These are phyloP conservation scores for Fusarium anthophilum DNA, from an alignment of 2,329 filamentous ascomycete genomes.

Conservation along the genomic window DNA sequence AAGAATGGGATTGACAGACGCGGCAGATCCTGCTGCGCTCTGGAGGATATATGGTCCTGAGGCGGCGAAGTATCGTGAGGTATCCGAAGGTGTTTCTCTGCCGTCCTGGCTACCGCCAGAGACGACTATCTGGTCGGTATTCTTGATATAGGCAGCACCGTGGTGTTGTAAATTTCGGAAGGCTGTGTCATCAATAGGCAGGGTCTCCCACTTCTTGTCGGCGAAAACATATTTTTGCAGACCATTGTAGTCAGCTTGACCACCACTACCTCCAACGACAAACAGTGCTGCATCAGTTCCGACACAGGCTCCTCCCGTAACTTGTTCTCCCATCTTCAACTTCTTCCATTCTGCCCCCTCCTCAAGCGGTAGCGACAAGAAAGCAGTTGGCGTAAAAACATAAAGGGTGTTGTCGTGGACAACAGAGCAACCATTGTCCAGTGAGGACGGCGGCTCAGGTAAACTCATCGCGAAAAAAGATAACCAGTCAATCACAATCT, in stretches of 20 bases:
- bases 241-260: slow-evolving; percentile 70
- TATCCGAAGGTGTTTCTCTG: slow-evolving; percentile 65
- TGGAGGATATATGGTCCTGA: slow-evolving; percentile 70
- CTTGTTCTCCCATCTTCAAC: slow-evolving; percentile 71
- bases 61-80: slow-evolving; percentile 79
- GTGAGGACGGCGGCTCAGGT: slow-evolving; percentile 73
- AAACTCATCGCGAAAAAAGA: slow-evolving; percentile 67
- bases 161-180: slow-evolving; percentile 75
- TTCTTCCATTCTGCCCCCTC: slow-evolving; percentile 77
- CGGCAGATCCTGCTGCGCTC: slow-evolving; percentile 69
- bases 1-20: slow-evolving; percentile 73
- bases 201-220: slow-evolving; percentile 62
- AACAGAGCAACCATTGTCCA: slow-evolving; percentile 83
- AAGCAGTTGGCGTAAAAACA: slow-evolving; percentile 78
- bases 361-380: slow-evolving; percentile 76
- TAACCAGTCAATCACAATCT: slow-evolving; percentile 22
- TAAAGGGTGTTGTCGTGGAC: slow-evolving; percentile 86
- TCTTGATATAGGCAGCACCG: slow-evolving; percentile 77
- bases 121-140: slow-evolving; percentile 76
- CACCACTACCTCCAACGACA: slow-evolving; percentile 77
- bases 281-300: slow-evolving; percentile 77
- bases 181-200: slow-evolving; percentile 48
- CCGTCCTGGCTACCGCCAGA: slow-evolving; percentile 80
- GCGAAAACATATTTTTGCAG: slow-evolving; percentile 74
- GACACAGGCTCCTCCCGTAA: slow-evolving; percentile 82